Evolutionary conservation across 495 filamentous ascomycete species (phyloP).

Genomic region (Podospora australis): DNA sequence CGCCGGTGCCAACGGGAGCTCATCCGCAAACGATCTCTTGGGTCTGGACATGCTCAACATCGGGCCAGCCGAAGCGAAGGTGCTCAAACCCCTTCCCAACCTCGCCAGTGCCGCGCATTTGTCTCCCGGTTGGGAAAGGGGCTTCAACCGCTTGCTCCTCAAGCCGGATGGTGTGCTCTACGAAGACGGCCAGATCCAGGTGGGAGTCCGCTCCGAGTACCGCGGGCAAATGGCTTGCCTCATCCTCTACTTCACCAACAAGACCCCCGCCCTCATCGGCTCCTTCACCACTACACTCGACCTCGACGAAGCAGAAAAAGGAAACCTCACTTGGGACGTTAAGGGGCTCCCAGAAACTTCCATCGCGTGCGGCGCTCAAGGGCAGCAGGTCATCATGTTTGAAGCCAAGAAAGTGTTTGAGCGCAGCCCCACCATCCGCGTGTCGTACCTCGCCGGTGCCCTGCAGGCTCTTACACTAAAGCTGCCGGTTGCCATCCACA

Average conservation of each 20-base stretch:
- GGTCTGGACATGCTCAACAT: conserved; percentile 70
- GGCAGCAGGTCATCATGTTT: conserved; percentile 91
- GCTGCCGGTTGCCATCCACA: conserved; percentile 81
- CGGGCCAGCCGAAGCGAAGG: conserved; percentile 48
- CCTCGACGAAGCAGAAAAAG: conserved; percentile 60
- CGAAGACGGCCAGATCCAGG: conserved; percentile 88
- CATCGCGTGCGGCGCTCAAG: conserved; percentile 67
- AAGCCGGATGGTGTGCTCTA: conserved; percentile 81
- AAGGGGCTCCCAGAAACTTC: conserved; percentile 83
- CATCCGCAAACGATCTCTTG: conserved; percentile 56
- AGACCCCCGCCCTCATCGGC: conserved; percentile 70
- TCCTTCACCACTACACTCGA: conserved; percentile 94
- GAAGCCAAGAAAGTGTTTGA: conserved; percentile 76
- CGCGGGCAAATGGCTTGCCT: conserved; percentile 88
- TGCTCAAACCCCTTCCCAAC: conserved; percentile 61
- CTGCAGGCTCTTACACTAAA: conserved; percentile 89
- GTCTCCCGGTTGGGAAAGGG: conserved; percentile 88
- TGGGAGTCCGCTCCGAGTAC: conserved; percentile 90
- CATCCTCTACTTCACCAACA: conserved; percentile 93
- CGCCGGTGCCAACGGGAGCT: conserved; percentile 48
- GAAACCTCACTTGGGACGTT: conserved; percentile 69
- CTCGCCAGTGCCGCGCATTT: conserved; percentile 88
- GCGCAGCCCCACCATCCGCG: conserved; percentile 82
- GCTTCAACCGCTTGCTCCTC: conserved; percentile 80
- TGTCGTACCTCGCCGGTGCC: conserved; percentile 89